A percentile compares a stretch with the other conserved stretches of the same genome.
Evolutionary conservation across 2,329 filamentous ascomycete genomes (phyloP).

Genomic region (Talaromyces sp.): DNA sequence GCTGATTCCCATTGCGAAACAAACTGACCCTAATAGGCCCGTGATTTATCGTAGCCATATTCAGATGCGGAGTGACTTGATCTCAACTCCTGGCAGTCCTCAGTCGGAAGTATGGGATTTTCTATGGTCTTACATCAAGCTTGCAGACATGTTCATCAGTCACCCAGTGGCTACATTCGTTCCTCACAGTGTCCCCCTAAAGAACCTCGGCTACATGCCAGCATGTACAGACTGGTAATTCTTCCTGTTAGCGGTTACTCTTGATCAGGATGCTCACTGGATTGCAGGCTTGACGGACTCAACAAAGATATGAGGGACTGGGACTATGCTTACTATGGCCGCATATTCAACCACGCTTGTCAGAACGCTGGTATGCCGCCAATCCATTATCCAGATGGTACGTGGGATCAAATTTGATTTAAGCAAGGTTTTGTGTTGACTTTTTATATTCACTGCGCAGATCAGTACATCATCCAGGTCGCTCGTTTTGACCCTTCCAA

Average conservation of each 20-base stretch:
- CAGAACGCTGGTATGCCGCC: conserved; percentile 52
- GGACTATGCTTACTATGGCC: conserved; percentile 70
- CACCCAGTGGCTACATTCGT: conserved; percentile 76
- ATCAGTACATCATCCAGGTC: neutral
- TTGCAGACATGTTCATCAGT: conserved; percentile 74
- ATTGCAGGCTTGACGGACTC: conserved; percentile 39
- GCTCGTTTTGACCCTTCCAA: neutral
- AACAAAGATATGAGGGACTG: conserved; percentile 18
- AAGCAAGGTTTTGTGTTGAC: neutral
- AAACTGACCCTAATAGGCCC: neutral
- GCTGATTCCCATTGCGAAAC: conserved; percentile 70
- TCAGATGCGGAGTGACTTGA: neutral
- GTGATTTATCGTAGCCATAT: neutral
- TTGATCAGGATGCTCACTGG: conserved; percentile 45
- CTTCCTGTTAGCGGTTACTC: neutral
- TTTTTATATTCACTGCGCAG: neutral
- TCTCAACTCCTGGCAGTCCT: conserved; percentile 55
- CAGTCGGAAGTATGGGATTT: conserved; percentile 72
- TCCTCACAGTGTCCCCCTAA: conserved; percentile 60
- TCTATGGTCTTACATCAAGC: conserved; percentile 67
- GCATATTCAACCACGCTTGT: conserved; percentile 63
- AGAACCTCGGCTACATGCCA: conserved; percentile 58
- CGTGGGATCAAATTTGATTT: neutral
- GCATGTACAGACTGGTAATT: neutral
- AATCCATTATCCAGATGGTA: neutral